Evolutionary conservation across 2,329 filamentous ascomycete genomes (phyloP), one percentile per base, ranked within the genome.

Genomic region (Microthyrium microscopicum): DNA sequence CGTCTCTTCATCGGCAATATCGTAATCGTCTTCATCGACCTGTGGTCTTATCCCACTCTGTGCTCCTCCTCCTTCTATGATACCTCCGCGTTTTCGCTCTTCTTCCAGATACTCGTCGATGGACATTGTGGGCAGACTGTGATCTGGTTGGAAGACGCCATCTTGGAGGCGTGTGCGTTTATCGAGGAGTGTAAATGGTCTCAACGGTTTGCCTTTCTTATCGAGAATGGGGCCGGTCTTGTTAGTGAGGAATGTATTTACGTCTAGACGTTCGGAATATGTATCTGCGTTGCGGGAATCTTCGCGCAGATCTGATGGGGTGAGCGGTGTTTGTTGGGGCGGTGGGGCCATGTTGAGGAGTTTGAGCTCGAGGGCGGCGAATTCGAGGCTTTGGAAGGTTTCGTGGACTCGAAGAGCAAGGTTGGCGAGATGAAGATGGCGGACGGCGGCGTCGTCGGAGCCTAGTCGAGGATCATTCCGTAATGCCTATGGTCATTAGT

Each of bases 91-190:
- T 43, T 70, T 68, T 48, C 70, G 69, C 60, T 95, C 89, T 55
- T 95, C 87, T 33, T 91, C 89, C 12, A 98, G 63, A 49, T 95
- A 98, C 58, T 98, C 89, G 45, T 98, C 89, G 40, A 98, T 94
- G 2, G 73, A 81, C 89, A 98, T 95, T 3, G 89, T 95, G 1
- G 89, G 89, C 38, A 98, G 60, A 55, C 82, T 94, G 52, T 98
- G 89, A 5, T 89, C 83, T 0, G 83, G 73, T 35, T 81, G 69
- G 56, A 98, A 98, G 1, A 98, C 87, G 3, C 78, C 78, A 38
- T 75, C 66, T 39, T 75, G 70, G 38, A 93, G 56, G 40, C 83
- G 75, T 40, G 82, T 73, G 24, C 89, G 70, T 42, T 67, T 77
- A 38, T 77, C 76, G 4, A 91, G 64, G 16, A 98, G 64, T 1